Percentiles rank a stretch among this genome's conserved stretches.
phyloP scores from a whole-genome alignment of 2,329 filamentous ascomycete species.

The Trichoderma atrobrunneum region DNA sequence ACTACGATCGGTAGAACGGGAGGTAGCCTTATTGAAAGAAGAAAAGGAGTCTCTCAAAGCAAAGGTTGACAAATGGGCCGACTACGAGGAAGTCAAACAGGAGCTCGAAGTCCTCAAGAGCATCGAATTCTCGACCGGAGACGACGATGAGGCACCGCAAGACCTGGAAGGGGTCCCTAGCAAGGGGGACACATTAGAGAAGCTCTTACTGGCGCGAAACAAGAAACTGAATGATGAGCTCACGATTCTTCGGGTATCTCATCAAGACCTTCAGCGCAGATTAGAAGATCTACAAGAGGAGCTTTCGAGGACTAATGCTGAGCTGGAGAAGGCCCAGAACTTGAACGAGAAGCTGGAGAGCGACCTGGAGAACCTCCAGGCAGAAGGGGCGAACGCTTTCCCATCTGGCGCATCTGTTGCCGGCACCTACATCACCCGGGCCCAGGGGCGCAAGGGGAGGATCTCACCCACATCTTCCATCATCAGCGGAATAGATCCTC shows the following conservation, averaged over 20 bases:
- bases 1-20: constrained; percentile 75
- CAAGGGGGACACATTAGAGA: constrained; percentile 80
- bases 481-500: constrained; percentile 90
- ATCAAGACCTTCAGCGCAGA: constrained; percentile 82
- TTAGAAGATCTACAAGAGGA: constrained; percentile 81
- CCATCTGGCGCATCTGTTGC: constrained; percentile 90
- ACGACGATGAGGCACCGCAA: constrained; percentile 66
- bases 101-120: constrained; percentile 96
- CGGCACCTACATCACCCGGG: constrained; percentile 74
- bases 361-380: constrained; percentile 83
- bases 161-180: constrained; percentile 35
- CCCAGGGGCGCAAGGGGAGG: constrained; percentile 62
- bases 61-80: constrained; percentile 84
- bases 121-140: constrained; percentile 91
- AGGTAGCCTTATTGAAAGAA: constrained; percentile 68
- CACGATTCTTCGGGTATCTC: constrained; percentile 87
- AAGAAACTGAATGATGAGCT: constrained; percentile 95
- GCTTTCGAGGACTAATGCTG: constrained; percentile 75
- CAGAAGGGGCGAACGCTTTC: constrained; percentile 78
- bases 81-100: constrained; percentile 95
- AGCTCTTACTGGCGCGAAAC: constrained; percentile 86
- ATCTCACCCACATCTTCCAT: constrained; percentile 95
- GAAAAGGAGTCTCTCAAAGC: constrained; percentile 77
- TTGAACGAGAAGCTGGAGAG: constrained; percentile 89
- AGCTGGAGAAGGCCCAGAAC: constrained; percentile 79